Base-by-base conservation (phyloP, 2,329 filamentous ascomycete genomes). In the Helotiales sp. region DNA sequence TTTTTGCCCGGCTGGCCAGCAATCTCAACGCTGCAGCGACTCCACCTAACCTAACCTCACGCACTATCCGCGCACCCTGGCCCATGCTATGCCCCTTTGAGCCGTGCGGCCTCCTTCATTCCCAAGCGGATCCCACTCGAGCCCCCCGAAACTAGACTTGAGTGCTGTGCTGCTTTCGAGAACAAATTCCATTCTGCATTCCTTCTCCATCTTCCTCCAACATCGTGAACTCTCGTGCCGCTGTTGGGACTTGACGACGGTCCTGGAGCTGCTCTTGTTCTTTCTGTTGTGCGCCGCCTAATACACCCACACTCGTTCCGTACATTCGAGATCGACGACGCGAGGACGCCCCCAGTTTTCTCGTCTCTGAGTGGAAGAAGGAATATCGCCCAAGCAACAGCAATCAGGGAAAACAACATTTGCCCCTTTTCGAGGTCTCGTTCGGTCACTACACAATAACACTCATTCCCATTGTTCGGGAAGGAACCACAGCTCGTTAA, bases 311-410 rank as follows among this genome's bases (percentile, higher is more conserved):
- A 30, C 12, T 19, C n/a, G n/a, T 48, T 55, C 42, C 48, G 42
- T 27, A 44, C 19, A 44, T 60, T 56, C 56, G 3, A 47, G 34
- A 50, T 42, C 17, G 19, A 48, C 47, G 52, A 59, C 58, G 58
- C 59, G 58, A 61, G 34, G 40, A 44, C 57, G 34, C 44, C 60
- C 54, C 36, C 46, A 52, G 47, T 60, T 57, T 55, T 52, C 58
- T 60, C 54, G 47, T 57, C 61, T 57, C 57, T 55, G n/a, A 62
- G 52, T 62, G 55, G 54, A 58, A 60, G 61, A 62, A 63, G 56
- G 54, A 56, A 34, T 47, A 66, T 68, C 56, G 62, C 57, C 66
- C 62, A 61, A 65, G 61, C 66, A 67, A 67, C 65, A 60, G 30
- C 55, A 57, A 55, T 57, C 54, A 52, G 42, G 29, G 54, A 59